These are phyloP conservation scores for Otatea glauca DNA, from an alignment of 176 grass and related monocot genomes.

Conservation along the genomic window DNA sequence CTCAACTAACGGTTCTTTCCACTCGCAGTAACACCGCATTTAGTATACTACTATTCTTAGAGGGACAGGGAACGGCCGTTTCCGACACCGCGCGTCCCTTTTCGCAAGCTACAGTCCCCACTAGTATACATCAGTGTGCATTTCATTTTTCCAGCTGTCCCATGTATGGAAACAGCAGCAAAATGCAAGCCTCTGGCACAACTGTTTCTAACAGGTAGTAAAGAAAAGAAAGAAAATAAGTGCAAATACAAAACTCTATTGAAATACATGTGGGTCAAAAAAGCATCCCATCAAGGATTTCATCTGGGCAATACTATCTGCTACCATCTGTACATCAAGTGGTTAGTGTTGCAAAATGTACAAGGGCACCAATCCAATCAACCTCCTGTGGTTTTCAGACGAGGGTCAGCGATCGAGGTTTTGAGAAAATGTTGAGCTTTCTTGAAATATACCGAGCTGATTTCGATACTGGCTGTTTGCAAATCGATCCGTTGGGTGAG, in stretches of 20 bases:
- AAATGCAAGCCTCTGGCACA: neutral
- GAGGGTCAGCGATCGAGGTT: slow-evolving; percentile 40
- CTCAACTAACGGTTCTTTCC: no score
- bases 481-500: slow-evolving; percentile 28
- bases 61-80: no score
- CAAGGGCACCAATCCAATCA: slow-evolving; percentile 30
- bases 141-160: neutral
- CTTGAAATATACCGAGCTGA: slow-evolving; percentile 63
- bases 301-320: slow-evolving; percentile 15
- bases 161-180: neutral
- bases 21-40: no score
- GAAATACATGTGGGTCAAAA: slow-evolving; percentile 64
- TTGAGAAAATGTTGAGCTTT: slow-evolving; percentile 68
- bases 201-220: neutral
- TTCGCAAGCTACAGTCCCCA: no score
- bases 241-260: slow-evolving; percentile 31
- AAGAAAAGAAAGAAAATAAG: neutral
- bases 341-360: slow-evolving; percentile 51
- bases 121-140: neutral
- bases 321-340: slow-evolving; percentile 28
- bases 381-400: slow-evolving; percentile 6
- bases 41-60: no score
- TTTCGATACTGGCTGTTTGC: slow-evolving; percentile 45
- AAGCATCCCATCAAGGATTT: slow-evolving; percentile 61
- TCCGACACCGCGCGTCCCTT: no score